Conservation (phyloP, 2,329 filamentous ascomycete genomes). For the Sarocladiaceae sp. region DNA sequence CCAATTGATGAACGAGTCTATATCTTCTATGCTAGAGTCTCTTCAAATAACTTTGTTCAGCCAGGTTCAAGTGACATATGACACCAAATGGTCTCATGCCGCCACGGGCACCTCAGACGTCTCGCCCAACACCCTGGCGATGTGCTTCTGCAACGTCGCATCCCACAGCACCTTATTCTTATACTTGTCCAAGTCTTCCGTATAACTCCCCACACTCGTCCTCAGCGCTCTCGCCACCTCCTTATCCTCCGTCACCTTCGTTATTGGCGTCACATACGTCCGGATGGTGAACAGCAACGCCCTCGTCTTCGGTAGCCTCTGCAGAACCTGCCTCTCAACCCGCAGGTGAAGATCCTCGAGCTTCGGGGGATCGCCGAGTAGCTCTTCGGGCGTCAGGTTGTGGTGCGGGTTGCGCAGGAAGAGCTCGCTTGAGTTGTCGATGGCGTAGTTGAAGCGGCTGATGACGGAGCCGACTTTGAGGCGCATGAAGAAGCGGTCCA, state of each 20-base stretch:
- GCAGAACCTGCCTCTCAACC: constrained; percentile 57
- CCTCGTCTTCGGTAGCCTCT: constrained; percentile 48
- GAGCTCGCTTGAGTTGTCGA: constrained; percentile 2
- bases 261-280: constrained; percentile 67
- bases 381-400: neutral
- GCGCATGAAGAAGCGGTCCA: constrained; percentile 9
- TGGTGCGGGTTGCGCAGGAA: constrained; percentile 8
- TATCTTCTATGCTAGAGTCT: too few species aligned
- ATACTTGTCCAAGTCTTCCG: neutral
- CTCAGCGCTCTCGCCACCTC: neutral
- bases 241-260: constrained; percentile 52
- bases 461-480: neutral
- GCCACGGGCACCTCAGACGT: neutral
- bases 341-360: constrained; percentile 6
- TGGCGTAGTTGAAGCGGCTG: constrained; percentile 10
- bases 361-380: neutral
- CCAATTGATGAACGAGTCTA: too few species aligned
- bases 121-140: neutral
- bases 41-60: too few species aligned
- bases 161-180: constrained; percentile 5
- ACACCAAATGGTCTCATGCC: too few species aligned
- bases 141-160: neutral
- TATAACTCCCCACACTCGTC: neutral
- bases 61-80: too few species aligned
- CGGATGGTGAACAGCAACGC: constrained; percentile 65